Conservation (phyloP, 2,329 filamentous ascomycete species). For the Helotiales sp. region DNA sequence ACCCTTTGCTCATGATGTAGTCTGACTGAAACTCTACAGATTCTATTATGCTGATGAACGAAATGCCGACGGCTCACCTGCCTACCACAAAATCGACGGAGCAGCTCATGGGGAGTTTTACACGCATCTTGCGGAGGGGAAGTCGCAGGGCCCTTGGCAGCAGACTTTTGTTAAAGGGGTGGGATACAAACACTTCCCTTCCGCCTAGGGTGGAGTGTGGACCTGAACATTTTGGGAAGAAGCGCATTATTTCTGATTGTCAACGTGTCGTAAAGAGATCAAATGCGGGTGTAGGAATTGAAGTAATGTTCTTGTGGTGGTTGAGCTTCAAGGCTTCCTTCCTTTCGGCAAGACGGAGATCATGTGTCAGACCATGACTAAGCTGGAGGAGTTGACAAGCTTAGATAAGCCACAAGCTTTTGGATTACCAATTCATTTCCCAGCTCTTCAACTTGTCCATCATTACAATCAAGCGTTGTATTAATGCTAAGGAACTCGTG, state of each 20-base stretch:
- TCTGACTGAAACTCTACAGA: neutral
- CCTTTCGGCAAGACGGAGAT: constrained; percentile 8
- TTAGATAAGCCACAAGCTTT: constrained; percentile 17
- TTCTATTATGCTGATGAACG: constrained; percentile 12
- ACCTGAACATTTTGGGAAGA: constrained; percentile 8
- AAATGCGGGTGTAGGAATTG: constrained; percentile 13
- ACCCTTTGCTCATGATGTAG: neutral
- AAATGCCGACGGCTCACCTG: constrained; percentile 3
- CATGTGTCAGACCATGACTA: constrained; percentile 13
- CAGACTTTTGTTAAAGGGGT: constrained; percentile 6
- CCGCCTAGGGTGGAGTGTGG: neutral
- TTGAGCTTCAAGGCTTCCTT: constrained; percentile 7
- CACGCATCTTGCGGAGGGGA: neutral
- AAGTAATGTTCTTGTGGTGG: constrained; percentile 12
- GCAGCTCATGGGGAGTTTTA: constrained; percentile 11
- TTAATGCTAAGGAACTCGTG: constrained; percentile 17
- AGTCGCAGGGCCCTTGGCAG: neutral
- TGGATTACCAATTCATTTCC: constrained; percentile 19
- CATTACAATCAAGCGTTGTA: constrained; percentile 15
- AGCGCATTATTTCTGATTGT: constrained; percentile 1
- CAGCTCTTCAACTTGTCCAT: constrained; percentile 14
- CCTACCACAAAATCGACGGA: neutral
- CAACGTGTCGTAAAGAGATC: constrained; percentile 14
- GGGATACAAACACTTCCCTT: constrained; percentile 3
- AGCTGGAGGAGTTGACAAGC: constrained; percentile 1